Percentiles rank a stretch among this genome's conserved stretches.
Conservation (phyloP, 805 yeast species). For the Nakazawaea anatomiae region DNA sequence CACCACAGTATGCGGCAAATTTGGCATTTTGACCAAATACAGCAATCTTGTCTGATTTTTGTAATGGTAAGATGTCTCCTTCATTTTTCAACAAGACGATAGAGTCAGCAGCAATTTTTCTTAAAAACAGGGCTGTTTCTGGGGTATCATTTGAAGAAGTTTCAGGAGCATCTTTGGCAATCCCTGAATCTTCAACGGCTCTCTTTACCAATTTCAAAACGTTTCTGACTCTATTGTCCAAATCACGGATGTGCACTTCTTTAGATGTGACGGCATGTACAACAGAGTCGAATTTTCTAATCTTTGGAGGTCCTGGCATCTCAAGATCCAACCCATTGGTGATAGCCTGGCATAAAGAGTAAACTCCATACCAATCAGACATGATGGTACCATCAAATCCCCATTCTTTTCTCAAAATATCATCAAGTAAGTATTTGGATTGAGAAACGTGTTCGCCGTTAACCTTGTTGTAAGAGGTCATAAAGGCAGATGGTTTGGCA, state of each 20-base stretch:
- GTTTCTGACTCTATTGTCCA: conserved; percentile 43
- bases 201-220: conserved; percentile 43
- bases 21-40: conserved; percentile 54
- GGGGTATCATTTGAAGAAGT: conserved; percentile 35
- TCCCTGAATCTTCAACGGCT: conserved; percentile 30
- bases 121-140: conserved; percentile 35
- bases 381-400: conserved; percentile 47
- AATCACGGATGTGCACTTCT: conserved; percentile 32
- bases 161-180: conserved; percentile 35
- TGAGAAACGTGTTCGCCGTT: conserved; percentile 57
- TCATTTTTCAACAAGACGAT: conserved; percentile 56
- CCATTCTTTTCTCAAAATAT: conserved; percentile 52
- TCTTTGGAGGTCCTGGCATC: conserved; percentile 59
- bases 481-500: conserved; percentile 46
- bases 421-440: conserved; percentile 33
- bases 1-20: conserved; percentile 43
- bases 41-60: conserved; percentile 32
- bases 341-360: conserved; percentile 38
- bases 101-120: conserved; percentile 43
- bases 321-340: conserved; percentile 58
- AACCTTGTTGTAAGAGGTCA: conserved; percentile 61
- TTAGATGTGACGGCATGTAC: conserved; percentile 34
- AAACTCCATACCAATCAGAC: conserved; percentile 64
- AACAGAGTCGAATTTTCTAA: conserved; percentile 34
- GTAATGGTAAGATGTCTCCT: conserved; percentile 36